Evolutionary conservation across 768 basidiomycete genomes (phyloP).

Genomic region (Lactarius tabidus): DNA sequence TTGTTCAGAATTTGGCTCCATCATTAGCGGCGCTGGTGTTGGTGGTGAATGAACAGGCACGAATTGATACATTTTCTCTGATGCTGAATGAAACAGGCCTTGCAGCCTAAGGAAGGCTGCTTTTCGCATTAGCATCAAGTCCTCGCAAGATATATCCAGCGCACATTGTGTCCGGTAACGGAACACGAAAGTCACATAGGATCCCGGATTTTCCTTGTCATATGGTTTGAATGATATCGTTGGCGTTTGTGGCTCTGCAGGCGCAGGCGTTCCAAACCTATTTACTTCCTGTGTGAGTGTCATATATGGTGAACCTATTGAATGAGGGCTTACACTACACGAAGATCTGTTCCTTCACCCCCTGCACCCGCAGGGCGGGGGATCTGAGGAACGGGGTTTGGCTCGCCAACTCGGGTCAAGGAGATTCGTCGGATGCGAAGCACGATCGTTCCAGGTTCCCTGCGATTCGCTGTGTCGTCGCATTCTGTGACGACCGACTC

Average conservation of each 20-base stretch:
- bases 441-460: constrained; percentile 8
- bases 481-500: neutral
- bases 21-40: neutral
- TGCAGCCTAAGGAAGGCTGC: neutral
- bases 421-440: constrained; percentile 11
- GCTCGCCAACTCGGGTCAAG: neutral
- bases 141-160: neutral
- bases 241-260: constrained; percentile 36
- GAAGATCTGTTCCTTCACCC: neutral
- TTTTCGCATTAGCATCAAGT: neutral
- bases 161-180: constrained; percentile 53
- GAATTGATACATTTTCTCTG: neutral
- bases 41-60: neutral
- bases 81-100: neutral
- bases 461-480: neutral
- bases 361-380: neutral
- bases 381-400: neutral
- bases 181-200: constrained; percentile 66
- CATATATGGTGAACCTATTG: neutral
- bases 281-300: constrained; percentile 48
- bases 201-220: constrained; percentile 37
- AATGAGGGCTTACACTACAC: constrained; percentile 1
- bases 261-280: constrained; percentile 34
- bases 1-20: neutral
- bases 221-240: constrained; percentile 51